Conservation (phyloP, 2,329 filamentous ascomycete species). For the Leptosphaerulina australis region DNA sequence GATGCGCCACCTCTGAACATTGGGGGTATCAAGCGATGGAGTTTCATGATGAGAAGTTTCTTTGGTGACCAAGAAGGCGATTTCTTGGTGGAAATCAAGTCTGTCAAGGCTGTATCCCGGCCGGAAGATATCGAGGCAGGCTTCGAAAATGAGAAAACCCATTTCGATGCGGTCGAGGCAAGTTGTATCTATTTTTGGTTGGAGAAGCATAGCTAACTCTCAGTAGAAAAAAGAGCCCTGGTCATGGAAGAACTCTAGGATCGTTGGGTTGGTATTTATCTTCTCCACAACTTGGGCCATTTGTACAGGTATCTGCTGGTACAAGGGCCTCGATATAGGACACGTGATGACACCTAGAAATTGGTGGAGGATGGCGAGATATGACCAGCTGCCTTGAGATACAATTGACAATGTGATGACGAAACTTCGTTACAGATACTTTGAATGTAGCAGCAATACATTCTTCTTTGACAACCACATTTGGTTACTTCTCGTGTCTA, state of each 20-base stretch:
- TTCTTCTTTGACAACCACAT: background rate
- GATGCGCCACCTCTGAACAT: slow-evolving; percentile 66
- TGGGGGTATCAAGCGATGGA: slow-evolving; percentile 67
- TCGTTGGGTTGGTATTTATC: slow-evolving; percentile 34
- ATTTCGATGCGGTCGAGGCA: slow-evolving; percentile 1
- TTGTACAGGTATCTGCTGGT: slow-evolving; percentile 32
- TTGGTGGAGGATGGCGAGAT: slow-evolving; percentile 24
- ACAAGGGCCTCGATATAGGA: slow-evolving; percentile 31
- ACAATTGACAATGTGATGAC: no score
- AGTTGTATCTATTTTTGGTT: background rate
- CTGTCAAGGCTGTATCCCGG: slow-evolving; percentile 57
- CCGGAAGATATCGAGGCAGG: slow-evolving; percentile 37
- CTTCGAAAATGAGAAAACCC: slow-evolving; percentile 10
- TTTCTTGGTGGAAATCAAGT: slow-evolving; percentile 64
- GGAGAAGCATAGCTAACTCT: background rate
- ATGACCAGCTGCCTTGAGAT: slow-evolving; percentile 6
- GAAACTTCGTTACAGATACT: background rate
- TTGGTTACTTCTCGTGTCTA: no score
- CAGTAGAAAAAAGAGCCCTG: slow-evolving; percentile 26
- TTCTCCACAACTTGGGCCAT: slow-evolving; percentile 29
- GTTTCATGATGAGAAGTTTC: slow-evolving; percentile 83
- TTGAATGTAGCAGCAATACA: background rate
- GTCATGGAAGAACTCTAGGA: slow-evolving; percentile 36
- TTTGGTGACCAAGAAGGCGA: slow-evolving; percentile 75
- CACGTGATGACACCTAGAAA: slow-evolving; percentile 29